Evolutionary conservation across 2,329 filamentous ascomycete genomes (phyloP).

Genomic region (Falciphora oryzae): DNA sequence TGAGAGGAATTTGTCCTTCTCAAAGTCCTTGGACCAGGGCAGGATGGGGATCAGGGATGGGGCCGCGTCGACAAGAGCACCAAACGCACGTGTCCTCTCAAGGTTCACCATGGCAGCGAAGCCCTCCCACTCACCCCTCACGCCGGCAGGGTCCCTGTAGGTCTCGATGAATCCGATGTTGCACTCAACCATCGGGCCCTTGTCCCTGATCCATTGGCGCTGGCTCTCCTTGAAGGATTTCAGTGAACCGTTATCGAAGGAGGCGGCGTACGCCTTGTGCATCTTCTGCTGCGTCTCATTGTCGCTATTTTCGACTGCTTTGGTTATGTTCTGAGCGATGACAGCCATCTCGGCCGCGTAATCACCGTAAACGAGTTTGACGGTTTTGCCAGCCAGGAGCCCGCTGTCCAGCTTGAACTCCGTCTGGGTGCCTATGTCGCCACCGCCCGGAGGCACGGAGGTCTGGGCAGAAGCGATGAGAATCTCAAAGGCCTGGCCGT

Average conservation of each 20-base stretch:
- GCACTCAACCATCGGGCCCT: constrained; percentile 71
- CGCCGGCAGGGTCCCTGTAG: constrained; percentile 75
- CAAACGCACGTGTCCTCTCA: constrained; percentile 84
- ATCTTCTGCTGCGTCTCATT: constrained; percentile 72
- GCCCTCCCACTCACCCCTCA: constrained; percentile 80
- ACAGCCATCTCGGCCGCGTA: constrained; percentile 64
- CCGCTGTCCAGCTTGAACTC: constrained; percentile 56
- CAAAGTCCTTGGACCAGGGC: constrained; percentile 83
- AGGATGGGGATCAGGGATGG: constrained; percentile 80
- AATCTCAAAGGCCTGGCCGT: constrained; percentile 55
- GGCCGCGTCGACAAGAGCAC: constrained; percentile 74
- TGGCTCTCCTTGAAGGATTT: constrained; percentile 76
- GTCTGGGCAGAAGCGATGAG: constrained; percentile 66
- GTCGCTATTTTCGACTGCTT: constrained; percentile 62
- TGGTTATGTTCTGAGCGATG: constrained; percentile 60
- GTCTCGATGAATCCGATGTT: constrained; percentile 85
- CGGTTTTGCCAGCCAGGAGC: constrained; percentile 57
- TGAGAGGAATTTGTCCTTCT: constrained; percentile 92
- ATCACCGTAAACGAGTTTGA: constrained; percentile 71
- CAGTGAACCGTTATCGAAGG: constrained; percentile 68
- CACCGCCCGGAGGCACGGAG: constrained; percentile 51
- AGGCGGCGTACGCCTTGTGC: constrained; percentile 67
- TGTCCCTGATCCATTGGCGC: constrained; percentile 76
- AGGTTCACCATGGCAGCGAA: constrained; percentile 82
- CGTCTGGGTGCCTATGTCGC: constrained; percentile 63